Evolutionary conservation across 2,329 filamentous ascomycete species (phyloP).

Genomic region (Lasiodiplodia sp.): DNA sequence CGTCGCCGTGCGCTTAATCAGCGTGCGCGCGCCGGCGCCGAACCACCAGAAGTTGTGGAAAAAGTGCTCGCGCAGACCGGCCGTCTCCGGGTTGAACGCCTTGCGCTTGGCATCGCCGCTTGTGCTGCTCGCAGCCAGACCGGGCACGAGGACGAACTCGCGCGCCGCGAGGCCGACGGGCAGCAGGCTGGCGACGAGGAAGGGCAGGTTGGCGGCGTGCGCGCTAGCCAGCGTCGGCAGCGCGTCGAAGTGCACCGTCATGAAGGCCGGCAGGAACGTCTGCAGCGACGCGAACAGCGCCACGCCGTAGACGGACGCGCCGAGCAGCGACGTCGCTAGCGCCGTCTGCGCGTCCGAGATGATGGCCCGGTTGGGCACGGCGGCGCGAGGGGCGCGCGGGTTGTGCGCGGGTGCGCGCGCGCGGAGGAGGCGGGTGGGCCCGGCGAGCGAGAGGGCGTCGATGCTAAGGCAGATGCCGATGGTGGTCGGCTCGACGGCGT

Average conservation of each 20-base stretch:
- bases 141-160: slow-evolving; percentile 78
- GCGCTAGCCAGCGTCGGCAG: slow-evolving; percentile 73
- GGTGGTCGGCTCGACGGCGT: slow-evolving; percentile 69
- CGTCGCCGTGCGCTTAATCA: slow-evolving; percentile 62
- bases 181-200: slow-evolving; percentile 62
- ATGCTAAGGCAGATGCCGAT: slow-evolving; percentile 69
- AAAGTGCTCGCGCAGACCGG: slow-evolving; percentile 73
- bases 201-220: slow-evolving; percentile 64
- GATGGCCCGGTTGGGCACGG: slow-evolving; percentile 52
- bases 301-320: slow-evolving; percentile 77
- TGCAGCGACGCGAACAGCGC: slow-evolving; percentile 72
- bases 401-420: slow-evolving; percentile 70
- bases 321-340: slow-evolving; percentile 70
- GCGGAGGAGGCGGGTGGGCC: slow-evolving; percentile 79
- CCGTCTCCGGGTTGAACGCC: slow-evolving; percentile 69
- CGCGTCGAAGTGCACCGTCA: slow-evolving; percentile 78
- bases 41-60: slow-evolving; percentile 77
- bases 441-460: slow-evolving; percentile 71
- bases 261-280: slow-evolving; percentile 72
- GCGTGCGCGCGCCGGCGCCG: slow-evolving; percentile 68
- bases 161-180: slow-evolving; percentile 75
- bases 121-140: slow-evolving; percentile 63
- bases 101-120: slow-evolving; percentile 55
- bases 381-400: slow-evolving; percentile 51
- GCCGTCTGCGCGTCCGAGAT: slow-evolving; percentile 46